These are phyloP conservation scores for Neohortaea acidophila DNA, from an alignment of 495 filamentous ascomycete species.

Conservation along the genomic window DNA sequence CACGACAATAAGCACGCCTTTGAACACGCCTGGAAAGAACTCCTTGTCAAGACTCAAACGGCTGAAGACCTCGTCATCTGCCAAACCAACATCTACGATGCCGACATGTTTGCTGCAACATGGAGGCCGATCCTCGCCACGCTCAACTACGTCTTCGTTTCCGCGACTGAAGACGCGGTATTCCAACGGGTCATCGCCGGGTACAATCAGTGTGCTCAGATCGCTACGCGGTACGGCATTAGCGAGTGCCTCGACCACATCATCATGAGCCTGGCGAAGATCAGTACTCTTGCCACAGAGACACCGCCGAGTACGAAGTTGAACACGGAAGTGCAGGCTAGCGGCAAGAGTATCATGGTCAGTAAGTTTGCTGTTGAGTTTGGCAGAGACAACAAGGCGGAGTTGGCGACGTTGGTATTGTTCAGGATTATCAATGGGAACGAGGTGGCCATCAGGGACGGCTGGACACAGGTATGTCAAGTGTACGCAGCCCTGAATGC, in stretches of 20 bases:
- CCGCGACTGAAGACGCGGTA: conserved; percentile 92
- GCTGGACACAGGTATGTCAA: conserved; percentile 65
- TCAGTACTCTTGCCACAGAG: conserved; percentile 69
- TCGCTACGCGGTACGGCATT: conserved; percentile 71
- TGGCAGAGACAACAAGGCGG: conserved; percentile 82
- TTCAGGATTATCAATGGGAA: conserved; percentile 80
- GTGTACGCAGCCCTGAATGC: too few relatives aligned
- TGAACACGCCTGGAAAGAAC: conserved; percentile 92
- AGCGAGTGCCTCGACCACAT: conserved; percentile 85
- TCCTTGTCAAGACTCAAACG: conserved; percentile 70
- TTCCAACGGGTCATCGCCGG: conserved; percentile 85
- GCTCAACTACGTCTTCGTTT: conserved; percentile 96
- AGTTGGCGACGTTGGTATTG: conserved; percentile 81
- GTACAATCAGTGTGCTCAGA: conserved; percentile 90
- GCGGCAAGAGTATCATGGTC: conserved; percentile 86
- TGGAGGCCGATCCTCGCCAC: conserved; percentile 94
- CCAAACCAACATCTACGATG: conserved; percentile 87
- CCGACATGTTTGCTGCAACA: conserved; percentile 91
- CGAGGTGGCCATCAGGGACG: conserved; percentile 55
- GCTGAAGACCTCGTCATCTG: conserved; percentile 61
- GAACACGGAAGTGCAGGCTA: conserved; percentile 87
- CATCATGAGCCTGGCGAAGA: conserved; percentile 71
- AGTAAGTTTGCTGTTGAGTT: conserved; percentile 96
- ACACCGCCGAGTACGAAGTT: conserved; percentile 64
- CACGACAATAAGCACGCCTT: conserved; percentile 93